Base-by-base conservation (phyloP, 2,329 filamentous ascomycete genomes). In the Helotiales sp. region DNA sequence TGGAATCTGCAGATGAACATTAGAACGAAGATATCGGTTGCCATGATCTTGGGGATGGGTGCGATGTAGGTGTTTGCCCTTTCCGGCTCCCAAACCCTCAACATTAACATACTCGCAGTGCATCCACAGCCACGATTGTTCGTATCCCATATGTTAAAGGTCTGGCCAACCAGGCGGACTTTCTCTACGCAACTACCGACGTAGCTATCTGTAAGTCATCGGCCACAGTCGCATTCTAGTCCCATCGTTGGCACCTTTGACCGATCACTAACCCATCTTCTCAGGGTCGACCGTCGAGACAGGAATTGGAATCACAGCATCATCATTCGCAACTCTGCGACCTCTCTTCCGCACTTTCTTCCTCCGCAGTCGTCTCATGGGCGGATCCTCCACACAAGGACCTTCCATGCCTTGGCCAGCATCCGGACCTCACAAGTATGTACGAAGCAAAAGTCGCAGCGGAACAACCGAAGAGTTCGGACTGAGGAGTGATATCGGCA, bases 1-100 rank as follows among this genome's bases (percentile, higher is more conserved):
- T 81, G 79, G 78, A 77, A 78, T 26, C 67, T 82, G 5, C 77
- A 80, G 60, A 81, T 82, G 77, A 80, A 79, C 58, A 71, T 55
- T 0, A 72, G 77, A 55, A 78, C 79, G 5, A 82, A 81, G 66
- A 61, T 81, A 13, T 78, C 75, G 54, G 73, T 81, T 20, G 71
- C 68, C 15, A 20, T 71, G 10, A 74, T 77, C 66, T 63, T 77
- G 0, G 67, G 68, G 7, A 70, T 82, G 13, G 80, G 79, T 32
- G 77, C 78, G 30, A 64, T 80, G 80, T 81, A 77, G 59, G 78
- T 71, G n/a, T 11, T 43, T 60, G 64, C 40, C 54, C 28, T 15
- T n/a, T 10, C 22, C 5, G n/a, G n/a, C 13, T 32, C 26, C 24
- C 7, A 22, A 45, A 20, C 54, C 50, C 60, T 37, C 20, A 8